phyloP scores from a whole-genome alignment of 495 filamentous ascomycete species.

The Aspergillus taichungensis region DNA sequence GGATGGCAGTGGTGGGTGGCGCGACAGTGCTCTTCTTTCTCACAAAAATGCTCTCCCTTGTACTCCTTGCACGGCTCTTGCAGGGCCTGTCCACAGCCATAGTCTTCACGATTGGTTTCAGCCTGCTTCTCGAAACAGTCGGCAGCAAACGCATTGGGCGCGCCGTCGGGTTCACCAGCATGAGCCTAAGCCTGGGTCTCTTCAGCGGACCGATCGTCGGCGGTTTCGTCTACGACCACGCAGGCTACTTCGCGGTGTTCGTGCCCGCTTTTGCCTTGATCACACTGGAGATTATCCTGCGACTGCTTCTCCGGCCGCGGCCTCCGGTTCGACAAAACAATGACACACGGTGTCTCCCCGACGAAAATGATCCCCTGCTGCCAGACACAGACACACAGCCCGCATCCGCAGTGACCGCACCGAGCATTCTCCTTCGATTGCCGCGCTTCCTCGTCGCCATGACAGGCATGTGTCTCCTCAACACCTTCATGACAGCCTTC shows the following conservation, averaged over 20 bases:
- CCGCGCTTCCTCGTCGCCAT: background rate
- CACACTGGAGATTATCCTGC: background rate
- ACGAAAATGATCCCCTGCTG: too few relatives aligned
- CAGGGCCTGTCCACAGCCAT: constrained; percentile 1
- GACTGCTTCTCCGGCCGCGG: background rate
- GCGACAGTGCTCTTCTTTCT: background rate
- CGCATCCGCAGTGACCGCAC: background rate
- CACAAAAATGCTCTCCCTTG: background rate
- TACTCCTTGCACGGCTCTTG: background rate
- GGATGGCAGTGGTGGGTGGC: background rate
- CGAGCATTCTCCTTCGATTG: background rate
- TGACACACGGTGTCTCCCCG: too few relatives aligned
- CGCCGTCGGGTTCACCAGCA: constrained; percentile 2
- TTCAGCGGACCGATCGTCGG: constrained; percentile 1
- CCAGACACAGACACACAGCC: background rate
- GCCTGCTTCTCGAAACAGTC: constrained; percentile 1
- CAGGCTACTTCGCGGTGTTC: constrained; percentile 1
- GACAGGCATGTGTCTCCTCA: background rate
- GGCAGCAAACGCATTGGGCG: background rate
- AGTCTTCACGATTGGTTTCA: constrained; percentile 1
- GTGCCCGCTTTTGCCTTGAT: background rate
- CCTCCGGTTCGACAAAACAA: too few relatives aligned
- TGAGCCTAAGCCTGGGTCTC: background rate
- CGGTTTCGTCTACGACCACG: background rate
- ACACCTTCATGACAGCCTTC: background rate